Evolutionary conservation across 1,284 basidiomycete species (phyloP), one percentile per base, ranked within the genome.

Genomic region (Irpex sp.): DNA sequence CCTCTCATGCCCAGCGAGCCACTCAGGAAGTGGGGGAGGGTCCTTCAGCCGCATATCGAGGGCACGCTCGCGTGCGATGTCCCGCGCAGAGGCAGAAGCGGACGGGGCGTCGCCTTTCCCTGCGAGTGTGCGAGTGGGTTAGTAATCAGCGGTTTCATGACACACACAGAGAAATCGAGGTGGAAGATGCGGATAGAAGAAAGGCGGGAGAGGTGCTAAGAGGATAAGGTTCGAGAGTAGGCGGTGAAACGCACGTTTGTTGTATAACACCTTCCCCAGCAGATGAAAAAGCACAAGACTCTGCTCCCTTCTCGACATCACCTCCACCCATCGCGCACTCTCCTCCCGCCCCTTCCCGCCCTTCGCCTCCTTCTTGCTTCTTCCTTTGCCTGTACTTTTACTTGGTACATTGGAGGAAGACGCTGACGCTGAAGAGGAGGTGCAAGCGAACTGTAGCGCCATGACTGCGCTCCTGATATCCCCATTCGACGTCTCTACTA

Each of bases 381-480:
- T 49, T 49, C 60, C 68, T 64, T 66, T 70, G 2, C 21, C 21
- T n/a, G 64, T 55, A 0, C 68, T 65, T 54, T 66, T 66, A 26
- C 13, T 8, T 13, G 4, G 26, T 9, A 51, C 7, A 19, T 19
- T 7, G n/a, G 17, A 19, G 48, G 19, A 19, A 15, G n/a, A 7
- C 17, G 21, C 21, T 26, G 21, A 9, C 6, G 15, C 52, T 40
- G 62, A 52, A 26, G 51, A 55, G 21, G 62, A 59, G n/a, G 40
- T 65, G 55, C 69, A 91, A 0, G 89, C 82, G 72, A 98, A 94
- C 71, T 99, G 94, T 3, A 98, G 81, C 0, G 91, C 88, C 86
- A 96, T 98, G 65, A 97, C 85, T 0, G 96, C 97, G 63, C 92
- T 93, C 48, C 97, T 82, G 17, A 99, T 91, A 72, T 99, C 97